Evolutionary conservation across 176 grass and related monocot species (phyloP).

Genomic region (Oryza punctata): DNA sequence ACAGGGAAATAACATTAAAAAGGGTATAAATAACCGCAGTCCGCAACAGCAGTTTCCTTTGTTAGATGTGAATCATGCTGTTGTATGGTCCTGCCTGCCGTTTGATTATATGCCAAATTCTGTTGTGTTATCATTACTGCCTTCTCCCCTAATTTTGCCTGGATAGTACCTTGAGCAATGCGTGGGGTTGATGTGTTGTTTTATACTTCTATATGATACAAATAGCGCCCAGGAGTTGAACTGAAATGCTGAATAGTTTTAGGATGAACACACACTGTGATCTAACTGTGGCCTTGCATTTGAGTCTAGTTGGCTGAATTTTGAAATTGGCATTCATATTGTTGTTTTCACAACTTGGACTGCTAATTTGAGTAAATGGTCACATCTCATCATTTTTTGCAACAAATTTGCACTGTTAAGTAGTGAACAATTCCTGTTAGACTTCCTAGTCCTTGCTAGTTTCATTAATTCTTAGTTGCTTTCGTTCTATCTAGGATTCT

Average conservation of each 20-base stretch:
- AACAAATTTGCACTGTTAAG: not conserved
- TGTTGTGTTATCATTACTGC: not conserved
- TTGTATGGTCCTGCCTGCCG: not conserved
- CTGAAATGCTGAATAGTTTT: slow-evolving; percentile 2
- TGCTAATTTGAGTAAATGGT: slow-evolving; percentile 29
- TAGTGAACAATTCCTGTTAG: not conserved
- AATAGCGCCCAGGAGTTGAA: not conserved
- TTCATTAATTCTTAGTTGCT: slow-evolving; percentile 10
- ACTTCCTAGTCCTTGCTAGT: not conserved
- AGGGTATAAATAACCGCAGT: not conserved
- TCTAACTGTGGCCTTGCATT: not conserved
- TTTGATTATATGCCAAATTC: not conserved
- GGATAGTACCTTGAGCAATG: not conserved
- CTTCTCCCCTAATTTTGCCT: not conserved
- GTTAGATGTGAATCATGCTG: slow-evolving; percentile 20
- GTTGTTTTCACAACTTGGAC: slow-evolving; percentile 16
- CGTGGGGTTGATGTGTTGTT: not conserved
- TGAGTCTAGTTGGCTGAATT: not conserved
- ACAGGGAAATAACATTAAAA: not conserved
- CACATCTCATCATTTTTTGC: too few species aligned
- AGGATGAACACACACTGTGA: not conserved
- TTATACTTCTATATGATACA: not conserved
- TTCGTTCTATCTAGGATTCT: not conserved
- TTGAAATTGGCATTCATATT: not conserved
- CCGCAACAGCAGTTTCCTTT: not conserved